Evolutionary conservation across 495 filamentous ascomycete genomes (phyloP), one percentile per base, ranked within the genome.

Genomic region (Penicillium samsonianum): DNA sequence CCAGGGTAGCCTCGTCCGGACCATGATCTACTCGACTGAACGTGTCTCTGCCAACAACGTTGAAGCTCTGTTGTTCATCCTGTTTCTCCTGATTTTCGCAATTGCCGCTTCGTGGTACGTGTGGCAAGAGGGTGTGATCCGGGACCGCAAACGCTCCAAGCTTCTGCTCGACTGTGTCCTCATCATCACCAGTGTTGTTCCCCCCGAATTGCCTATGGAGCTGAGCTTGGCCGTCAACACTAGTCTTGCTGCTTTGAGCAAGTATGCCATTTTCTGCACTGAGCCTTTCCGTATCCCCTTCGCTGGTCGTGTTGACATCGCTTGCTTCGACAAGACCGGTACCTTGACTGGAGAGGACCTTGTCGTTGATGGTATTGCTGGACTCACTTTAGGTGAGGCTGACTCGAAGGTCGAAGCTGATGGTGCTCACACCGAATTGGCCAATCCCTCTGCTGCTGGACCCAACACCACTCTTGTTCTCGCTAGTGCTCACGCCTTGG

Each of bases 101-200:
- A 81, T 99, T 70, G 94, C 94, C 53, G 94, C 94, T 31, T 95
- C 93, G n/a, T 98, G 95, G 94, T 99, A 99, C 70, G 94, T 99
- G 47, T 99, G 94, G 94, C 84, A 91, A 57, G 93, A 99, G 73
- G 94, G 94, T 75, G 92, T 98, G 37, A 74, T 81, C 53, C 88
- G 87, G 76, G 93, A 98, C 70, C 87, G 94, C 65, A 97, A 98
- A 80, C 86, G 94, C 56, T 96, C 91, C 20, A 99, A 99, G 82
- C 82, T 99, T 30, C 82, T 99, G 55, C 84, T 99, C 51, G 94
- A 99, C 73, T 99, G 94, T 74, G 86, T 99, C 64, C 84, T 99
- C 57, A 99, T 99, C 65, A 82, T 98, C 61, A 99, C 94, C 19
- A 96, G 91, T 67, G 94, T 99, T 53, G 94, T 99, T 4, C 94